Percentiles rank a stretch among this genome's conserved stretches.
Conservation (phyloP, 164 flowering plant genomes). For the Magnolia kwangsiensis region DNA sequence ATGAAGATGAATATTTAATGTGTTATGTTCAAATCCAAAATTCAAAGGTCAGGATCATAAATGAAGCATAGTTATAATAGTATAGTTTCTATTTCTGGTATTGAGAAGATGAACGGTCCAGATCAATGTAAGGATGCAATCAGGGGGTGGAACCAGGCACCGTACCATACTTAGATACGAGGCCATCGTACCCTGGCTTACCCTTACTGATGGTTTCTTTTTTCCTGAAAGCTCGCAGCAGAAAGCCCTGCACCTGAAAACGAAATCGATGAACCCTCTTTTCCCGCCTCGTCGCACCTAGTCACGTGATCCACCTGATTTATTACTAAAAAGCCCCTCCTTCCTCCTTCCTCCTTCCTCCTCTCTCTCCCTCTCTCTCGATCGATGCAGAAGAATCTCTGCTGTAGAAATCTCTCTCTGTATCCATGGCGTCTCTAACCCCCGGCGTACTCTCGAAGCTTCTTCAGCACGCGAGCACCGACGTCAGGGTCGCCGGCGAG, state of each 20-base stretch:
- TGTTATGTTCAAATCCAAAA: too few species aligned
- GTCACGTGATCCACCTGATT: background rate
- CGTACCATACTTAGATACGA: too few species aligned
- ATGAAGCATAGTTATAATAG: too few species aligned
- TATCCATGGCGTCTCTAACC: conserved; percentile 60
- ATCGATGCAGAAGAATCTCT: too few species aligned
- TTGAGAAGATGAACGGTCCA: too few species aligned
- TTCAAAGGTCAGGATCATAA: too few species aligned
- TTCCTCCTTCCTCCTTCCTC: background rate
- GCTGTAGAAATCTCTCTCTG: background rate
- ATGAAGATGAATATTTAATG: too few species aligned
- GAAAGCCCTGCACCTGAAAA: background rate
- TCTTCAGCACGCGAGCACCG: conserved; percentile 36
- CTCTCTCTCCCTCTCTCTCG: background rate
- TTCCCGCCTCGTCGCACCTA: background rate
- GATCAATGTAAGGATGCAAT: too few species aligned
- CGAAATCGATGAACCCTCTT: background rate
- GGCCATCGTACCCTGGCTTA: too few species aligned
- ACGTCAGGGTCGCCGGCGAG: conserved; percentile 46
- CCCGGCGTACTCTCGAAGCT: conserved; percentile 61
- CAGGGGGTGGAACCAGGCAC: too few species aligned
- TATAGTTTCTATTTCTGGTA: too few species aligned
- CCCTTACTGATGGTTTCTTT: too few species aligned
- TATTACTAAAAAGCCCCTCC: background rate
- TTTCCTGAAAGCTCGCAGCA: background rate